Base-by-base conservation (phyloP, 2,329 filamentous ascomycete species). In the Cryphonectria japonica region DNA sequence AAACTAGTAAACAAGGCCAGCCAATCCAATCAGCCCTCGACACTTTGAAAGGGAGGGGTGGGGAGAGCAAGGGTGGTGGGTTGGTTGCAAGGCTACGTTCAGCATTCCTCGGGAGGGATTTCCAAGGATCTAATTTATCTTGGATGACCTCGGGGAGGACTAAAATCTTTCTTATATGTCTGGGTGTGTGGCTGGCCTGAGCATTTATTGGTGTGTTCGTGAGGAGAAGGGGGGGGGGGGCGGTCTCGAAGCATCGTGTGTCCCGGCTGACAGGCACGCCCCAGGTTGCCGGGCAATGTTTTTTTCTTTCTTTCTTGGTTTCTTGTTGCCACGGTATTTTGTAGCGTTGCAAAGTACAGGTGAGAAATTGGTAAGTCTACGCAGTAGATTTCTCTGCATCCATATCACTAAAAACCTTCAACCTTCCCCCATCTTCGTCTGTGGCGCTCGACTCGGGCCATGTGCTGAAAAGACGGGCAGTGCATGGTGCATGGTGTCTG, bases 251-350 rank as follows among this genome's bases (percentile, higher is more conserved):
- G 60, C 66, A 71, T 43, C 16, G 62, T 29, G 26, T 37, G 26
- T 52, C 43, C 62, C 34, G 67, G 43, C 57, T 32, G 63, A 46
- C 64, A 59, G 26, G 46, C 43, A 32, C 11, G n/a, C 29, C 13
- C 22, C 19, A 46, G 54, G 67, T 71, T 71, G 70, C 70, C 46
- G 43, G 41, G 70, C 70, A 71, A 71, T 71, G 57, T 26, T 26
- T 34, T 61, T 26, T 14, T n/a, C 26, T 26, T 39, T 14, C 2
- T 13, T 22, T 1, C 9, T 39, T 8, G 9, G 37, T 39, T 50
- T 50, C 2, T 9, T 50, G 46, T 50, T 50, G 46, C 46, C 46
- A n/a, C 11, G 19, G 46, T 50, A 50, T n/a, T 50, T n/a, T n/a
- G 14, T 16, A 22, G 43, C 14, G 43, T 6, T n/a, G 43, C 43